A percentile compares a stretch with the other conserved stretches of the same genome.
Evolutionary conservation across 2,329 filamentous ascomycete species (phyloP).

Genomic region (Clarireedia hainanense): DNA sequence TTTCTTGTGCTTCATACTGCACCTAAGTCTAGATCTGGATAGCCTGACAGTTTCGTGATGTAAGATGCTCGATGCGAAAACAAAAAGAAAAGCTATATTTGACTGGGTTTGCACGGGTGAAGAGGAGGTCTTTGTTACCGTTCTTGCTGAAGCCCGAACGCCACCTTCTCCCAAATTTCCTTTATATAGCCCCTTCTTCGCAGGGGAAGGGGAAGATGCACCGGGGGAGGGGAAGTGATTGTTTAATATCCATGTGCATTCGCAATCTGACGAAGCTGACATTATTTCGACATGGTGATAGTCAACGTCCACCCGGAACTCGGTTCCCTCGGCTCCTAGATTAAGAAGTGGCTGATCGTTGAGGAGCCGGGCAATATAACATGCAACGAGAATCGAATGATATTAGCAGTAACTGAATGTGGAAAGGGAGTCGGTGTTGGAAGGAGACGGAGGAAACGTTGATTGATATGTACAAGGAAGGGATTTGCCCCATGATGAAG

Average conservation of each 20-base stretch:
- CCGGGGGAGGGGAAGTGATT: not conserved
- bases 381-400: slow-evolving; percentile 3
- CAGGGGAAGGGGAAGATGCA: slow-evolving; percentile 2
- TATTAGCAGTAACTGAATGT: not conserved
- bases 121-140: slow-evolving; percentile 1
- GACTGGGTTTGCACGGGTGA: slow-evolving; percentile 1
- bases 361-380: not conserved
- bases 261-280: not conserved
- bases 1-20: not conserved
- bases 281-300: not conserved
- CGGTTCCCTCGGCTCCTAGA: not conserved
- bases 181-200: not conserved
- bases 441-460: not conserved
- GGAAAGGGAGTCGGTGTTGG: not conserved
- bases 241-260: slow-evolving; percentile 1
- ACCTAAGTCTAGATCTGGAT: not conserved
- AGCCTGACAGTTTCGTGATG: not conserved
- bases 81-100: not conserved
- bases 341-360: not conserved
- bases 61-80: not conserved
- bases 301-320: not conserved
- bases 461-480: not conserved
- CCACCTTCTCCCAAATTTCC: not conserved
- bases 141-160: not conserved
- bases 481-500: not conserved